phyloP scores from a whole-genome alignment of 129 eudicot species.

The Daucus carota region DH1_v3.0 NC_030388.2:25934501-25935000 shows the following conservation, averaged over 20 bases:
- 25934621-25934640: constrained; percentile 33
- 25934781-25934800: background rate
- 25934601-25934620: constrained; percentile 21
- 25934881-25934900: background rate
- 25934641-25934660: constrained; percentile 38
- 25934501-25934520: constrained; percentile 15
- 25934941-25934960: background rate
- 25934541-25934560: constrained; percentile 17
- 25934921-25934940: background rate
- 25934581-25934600: constrained; percentile 15
- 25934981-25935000: background rate
- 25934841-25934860: constrained; percentile 14
- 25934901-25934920: background rate
- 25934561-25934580: constrained; percentile 16
- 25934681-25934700: background rate
- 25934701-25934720: constrained; percentile 5
- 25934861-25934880: constrained; percentile 6
- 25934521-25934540: background rate
- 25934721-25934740: constrained; percentile 21
- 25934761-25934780: background rate
- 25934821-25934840: background rate
- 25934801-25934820: constrained; percentile 16
- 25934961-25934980: background rate
- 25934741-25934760: constrained; percentile 15
- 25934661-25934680: constrained; percentile 19